These are phyloP conservation scores for Kodamaea suecica DNA, from an alignment of 1,139 yeast species.

Conservation along the genomic window DNA sequence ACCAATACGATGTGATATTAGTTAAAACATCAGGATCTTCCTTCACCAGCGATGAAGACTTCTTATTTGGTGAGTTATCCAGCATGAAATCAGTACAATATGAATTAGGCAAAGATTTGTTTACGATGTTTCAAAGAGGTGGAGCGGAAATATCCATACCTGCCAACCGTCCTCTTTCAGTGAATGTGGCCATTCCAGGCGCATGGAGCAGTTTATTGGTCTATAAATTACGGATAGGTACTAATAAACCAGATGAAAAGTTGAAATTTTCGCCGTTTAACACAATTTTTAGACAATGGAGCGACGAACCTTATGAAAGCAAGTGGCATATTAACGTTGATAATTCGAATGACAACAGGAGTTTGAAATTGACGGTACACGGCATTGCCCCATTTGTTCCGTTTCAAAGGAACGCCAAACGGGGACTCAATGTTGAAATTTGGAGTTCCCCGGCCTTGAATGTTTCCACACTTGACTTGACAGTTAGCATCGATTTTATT, in stretches of 20 bases:
- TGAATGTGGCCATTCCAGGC: constrained; percentile 49
- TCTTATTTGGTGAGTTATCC: constrained; percentile 36
- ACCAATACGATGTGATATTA: constrained; percentile 47
- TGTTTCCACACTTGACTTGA: constrained; percentile 29
- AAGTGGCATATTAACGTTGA: constrained; percentile 66
- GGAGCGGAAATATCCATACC: constrained; percentile 43
- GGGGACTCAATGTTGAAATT: constrained; percentile 41
- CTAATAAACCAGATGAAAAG: constrained; percentile 10
- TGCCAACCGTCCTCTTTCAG: constrained; percentile 41
- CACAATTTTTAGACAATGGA: constrained; percentile 69
- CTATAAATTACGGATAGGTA: constrained; percentile 36
- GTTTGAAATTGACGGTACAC: constrained; percentile 50
- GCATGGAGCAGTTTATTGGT: constrained; percentile 65
- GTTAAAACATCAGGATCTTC: constrained; percentile 28
- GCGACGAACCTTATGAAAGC: constrained; percentile 66
- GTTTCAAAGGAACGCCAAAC: constrained; percentile 23
- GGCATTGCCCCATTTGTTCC: constrained; percentile 84
- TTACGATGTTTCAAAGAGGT: constrained; percentile 27
- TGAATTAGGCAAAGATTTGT: constrained; percentile 30
- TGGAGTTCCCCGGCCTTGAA: constrained; percentile 35
- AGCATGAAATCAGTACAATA: constrained; percentile 20
- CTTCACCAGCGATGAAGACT: constrained; percentile 26
- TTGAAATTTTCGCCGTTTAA: constrained; percentile 34
- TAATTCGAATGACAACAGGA: constrained; percentile 19
- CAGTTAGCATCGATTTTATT: constrained; percentile 40